These are phyloP conservation scores for Neolentinus lepideus DNA, from an alignment of 1,284 basidiomycete genomes.

Conservation along the genomic window DNA sequence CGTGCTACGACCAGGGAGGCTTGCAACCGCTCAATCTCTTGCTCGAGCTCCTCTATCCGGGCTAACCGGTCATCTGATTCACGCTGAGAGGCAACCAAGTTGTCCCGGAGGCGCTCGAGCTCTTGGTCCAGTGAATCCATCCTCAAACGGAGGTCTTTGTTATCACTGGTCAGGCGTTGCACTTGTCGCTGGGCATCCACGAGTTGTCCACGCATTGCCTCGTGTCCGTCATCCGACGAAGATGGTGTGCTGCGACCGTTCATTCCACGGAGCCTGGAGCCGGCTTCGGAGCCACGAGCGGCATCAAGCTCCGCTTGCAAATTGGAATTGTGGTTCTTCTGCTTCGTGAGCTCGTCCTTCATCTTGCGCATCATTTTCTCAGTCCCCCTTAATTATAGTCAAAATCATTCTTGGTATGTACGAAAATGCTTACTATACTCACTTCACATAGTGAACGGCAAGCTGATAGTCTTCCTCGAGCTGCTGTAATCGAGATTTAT, in stretches of 20 bases:
- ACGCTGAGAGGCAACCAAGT: constrained; percentile 62
- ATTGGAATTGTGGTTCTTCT: constrained; percentile 73
- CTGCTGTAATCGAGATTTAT: constrained; percentile 72
- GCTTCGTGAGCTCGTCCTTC: constrained; percentile 90
- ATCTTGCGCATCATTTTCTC: constrained; percentile 99
- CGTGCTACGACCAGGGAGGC: constrained; percentile 71
- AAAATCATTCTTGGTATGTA: constrained; percentile 9
- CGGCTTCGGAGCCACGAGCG: constrained; percentile 52
- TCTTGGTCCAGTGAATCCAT: constrained; percentile 73
- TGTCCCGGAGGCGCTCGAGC: constrained; percentile 65
- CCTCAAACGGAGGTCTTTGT: constrained; percentile 69
- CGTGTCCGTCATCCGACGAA: constrained; percentile 63
- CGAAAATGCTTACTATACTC: constrained; percentile 27
- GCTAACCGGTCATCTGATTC: constrained; percentile 72
- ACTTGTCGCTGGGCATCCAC: constrained; percentile 67
- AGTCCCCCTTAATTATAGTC: constrained; percentile 64
- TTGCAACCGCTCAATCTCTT: constrained; percentile 75
- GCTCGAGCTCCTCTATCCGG: constrained; percentile 72
- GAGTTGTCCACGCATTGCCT: constrained; percentile 60
- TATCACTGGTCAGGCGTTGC: constrained; percentile 62
- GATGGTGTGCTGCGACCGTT: constrained; percentile 80
- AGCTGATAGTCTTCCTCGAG: constrained; percentile 95
- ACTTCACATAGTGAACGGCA: constrained; percentile 90
- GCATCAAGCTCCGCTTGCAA: constrained; percentile 79
- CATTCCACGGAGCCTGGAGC: constrained; percentile 47